Evolutionary conservation across 2,329 filamentous ascomycete species (phyloP).

Genomic region (Phaeomoniella chlamydospora): DNA sequence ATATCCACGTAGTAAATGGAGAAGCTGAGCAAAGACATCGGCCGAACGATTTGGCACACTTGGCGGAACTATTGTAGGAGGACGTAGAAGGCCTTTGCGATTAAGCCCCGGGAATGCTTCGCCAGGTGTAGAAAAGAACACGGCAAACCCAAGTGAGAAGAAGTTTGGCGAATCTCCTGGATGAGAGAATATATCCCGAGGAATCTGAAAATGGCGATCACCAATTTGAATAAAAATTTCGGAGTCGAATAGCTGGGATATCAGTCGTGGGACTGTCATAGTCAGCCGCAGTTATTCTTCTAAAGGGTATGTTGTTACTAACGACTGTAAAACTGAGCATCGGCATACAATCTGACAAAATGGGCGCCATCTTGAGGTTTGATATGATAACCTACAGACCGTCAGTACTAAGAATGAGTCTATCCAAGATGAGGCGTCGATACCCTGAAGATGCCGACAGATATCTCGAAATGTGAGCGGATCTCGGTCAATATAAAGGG

Average conservation of each 20-base stretch:
- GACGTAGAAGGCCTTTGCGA: conserved; percentile 63
- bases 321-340: conserved; percentile 89
- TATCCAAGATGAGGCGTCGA: too few species aligned
- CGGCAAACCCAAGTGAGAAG: conserved; percentile 79
- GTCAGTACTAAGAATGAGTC: conserved; percentile 3
- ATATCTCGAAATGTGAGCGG: conserved; percentile 82
- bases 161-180: conserved; percentile 92
- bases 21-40: conserved; percentile 69
- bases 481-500: conserved; percentile 90
- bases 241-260: conserved; percentile 80
- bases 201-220: conserved; percentile 74
- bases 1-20: conserved; percentile 74
- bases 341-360: conserved; percentile 84
- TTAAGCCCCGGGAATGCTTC: conserved; percentile 80
- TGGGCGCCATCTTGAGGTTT: conserved; percentile 67
- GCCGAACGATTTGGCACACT: conserved; percentile 66
- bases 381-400: conserved; percentile 59
- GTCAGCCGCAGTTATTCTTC: conserved; percentile 6
- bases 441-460: conserved; percentile 72
- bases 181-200: conserved; percentile 69
- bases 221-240: conserved; percentile 89
- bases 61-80: conserved; percentile 73
- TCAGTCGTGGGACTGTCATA: conserved; percentile 61
- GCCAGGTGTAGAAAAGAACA: conserved; percentile 68
- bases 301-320: conserved; percentile 19